Base-by-base conservation (phyloP, 306 rosid genomes). In the Cajanus cajan region DNA sequence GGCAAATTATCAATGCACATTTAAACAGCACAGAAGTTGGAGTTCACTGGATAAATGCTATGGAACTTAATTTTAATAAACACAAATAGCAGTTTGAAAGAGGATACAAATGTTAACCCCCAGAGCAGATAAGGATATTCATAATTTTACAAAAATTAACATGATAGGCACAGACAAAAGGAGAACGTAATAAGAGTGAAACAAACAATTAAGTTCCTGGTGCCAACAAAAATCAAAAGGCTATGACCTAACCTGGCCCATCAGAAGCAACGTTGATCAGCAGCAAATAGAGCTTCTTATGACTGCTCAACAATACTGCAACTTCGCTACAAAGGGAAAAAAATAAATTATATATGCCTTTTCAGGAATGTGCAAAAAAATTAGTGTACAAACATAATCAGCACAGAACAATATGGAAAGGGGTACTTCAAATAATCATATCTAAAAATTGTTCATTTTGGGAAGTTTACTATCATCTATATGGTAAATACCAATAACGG, bases 301-400 rank as follows among this genome's bases (percentile, higher is more conserved):
- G 89, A 74, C 88, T 95, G 89, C 97, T 95, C 67, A 91, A 87
- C 54, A 95, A 33, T 24, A 95, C 86, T 63, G 93, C 94, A 81
- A 93, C 97, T 74, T 95, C 90, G 62, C 99, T 88, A 81, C 87
- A 80, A 31, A 19, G 47, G 16, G 48, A 33, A 68, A 80, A 81
- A 73, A 62, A 2, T 28, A 48, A 61, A 28, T 76, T 54, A 80
- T 25, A 77, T 15, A 34, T 39, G 64, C 78, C 50, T 57, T 70
- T 3, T 43, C 58, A 25, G 50, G 47, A 80, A 72, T 72, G 78
- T 31, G 62, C 45, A 85, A 52, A 58, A 22, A 0, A 4, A 18
- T 70, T 36, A 4, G 28, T 13, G 24, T 40, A 37, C 8, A 57
- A 61, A 28, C 19, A 64, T 24, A 47, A 75, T 65, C 68, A 39